These are phyloP conservation scores for Oehlia diaphana DNA, from an alignment of 192 early-diverging fungal genomes.

Conservation along the genomic window DNA sequence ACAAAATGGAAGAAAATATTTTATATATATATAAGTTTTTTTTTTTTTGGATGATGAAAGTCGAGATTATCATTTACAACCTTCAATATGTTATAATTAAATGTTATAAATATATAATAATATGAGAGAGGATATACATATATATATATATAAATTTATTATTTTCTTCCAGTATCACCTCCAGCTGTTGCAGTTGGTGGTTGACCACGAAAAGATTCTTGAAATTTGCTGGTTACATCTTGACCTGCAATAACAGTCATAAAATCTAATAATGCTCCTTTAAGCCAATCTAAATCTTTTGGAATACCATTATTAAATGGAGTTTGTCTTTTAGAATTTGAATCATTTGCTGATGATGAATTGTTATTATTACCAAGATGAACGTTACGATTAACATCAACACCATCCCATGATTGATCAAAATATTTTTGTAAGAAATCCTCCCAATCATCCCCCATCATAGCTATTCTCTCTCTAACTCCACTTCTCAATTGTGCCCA, in stretches of 20 bases:
- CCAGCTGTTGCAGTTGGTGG: background rate
- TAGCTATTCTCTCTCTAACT: constrained; percentile 7
- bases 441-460: constrained; percentile 30
- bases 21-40: too few species aligned
- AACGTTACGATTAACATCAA: background rate
- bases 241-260: constrained; percentile 19
- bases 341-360: background rate
- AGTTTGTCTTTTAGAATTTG: background rate
- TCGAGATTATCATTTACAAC: too few species aligned
- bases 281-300: constrained; percentile 20
- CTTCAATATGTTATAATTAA: too few species aligned
- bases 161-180: background rate
- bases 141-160: background rate
- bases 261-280: constrained; percentile 20
- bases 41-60: too few species aligned
- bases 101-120: too few species aligned
- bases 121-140: background rate
- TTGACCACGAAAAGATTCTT: constrained; percentile 7
- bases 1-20: too few species aligned
- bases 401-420: constrained; percentile 16
- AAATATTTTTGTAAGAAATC: constrained; percentile 27
- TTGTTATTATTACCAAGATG: constrained; percentile 1
- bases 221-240: constrained; percentile 8
- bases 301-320: too few species aligned
- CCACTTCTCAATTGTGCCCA: constrained; percentile 19